Percentiles rank a stretch among this genome's conserved stretches.
phyloP scores from a whole-genome alignment of 2,329 filamentous ascomycete genomes.

The Ceratocystis alfenasii region DNA sequence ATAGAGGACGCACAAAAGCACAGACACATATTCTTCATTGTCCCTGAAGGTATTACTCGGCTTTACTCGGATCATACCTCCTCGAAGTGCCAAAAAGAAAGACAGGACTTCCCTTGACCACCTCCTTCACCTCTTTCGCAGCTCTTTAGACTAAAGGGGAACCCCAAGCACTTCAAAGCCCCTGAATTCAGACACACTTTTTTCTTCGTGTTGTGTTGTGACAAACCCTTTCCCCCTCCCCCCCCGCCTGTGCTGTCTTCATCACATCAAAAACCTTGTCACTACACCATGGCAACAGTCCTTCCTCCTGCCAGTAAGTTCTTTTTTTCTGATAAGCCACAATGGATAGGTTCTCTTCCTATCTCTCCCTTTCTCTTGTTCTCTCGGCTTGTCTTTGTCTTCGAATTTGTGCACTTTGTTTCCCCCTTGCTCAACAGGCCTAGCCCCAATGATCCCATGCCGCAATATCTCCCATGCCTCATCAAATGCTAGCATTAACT shows the following conservation, averaged over 20 bases:
- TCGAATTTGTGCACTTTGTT: neutral
- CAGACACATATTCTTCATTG: neutral
- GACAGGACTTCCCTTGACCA: neutral
- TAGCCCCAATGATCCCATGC: neutral
- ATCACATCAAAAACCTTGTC: slow-evolving; percentile 4
- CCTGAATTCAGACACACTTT: neutral
- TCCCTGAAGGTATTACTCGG: too few species aligned
- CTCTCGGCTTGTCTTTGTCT: slow-evolving; percentile 7
- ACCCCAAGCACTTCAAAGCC: neutral
- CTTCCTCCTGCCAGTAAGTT: slow-evolving; percentile 16
- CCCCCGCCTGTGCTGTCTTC: neutral
- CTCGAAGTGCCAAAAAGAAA: neutral
- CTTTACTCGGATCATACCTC: too few species aligned
- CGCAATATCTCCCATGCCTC: slow-evolving; percentile 5
- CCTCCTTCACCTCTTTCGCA: neutral
- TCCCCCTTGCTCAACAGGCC: neutral
- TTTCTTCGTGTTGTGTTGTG: neutral
- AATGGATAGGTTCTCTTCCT: too few species aligned
- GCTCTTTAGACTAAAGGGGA: neutral
- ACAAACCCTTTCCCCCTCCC: too few species aligned
- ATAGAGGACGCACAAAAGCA: neutral
- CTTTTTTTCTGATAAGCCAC: neutral
- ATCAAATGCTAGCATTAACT: slow-evolving; percentile 4
- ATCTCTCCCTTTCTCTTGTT: neutral
- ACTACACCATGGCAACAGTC: slow-evolving; percentile 21